Evolutionary conservation across 306 rosid genomes (phyloP), one percentile per base, ranked within the genome.

Genomic region (Malus fusca): DNA sequence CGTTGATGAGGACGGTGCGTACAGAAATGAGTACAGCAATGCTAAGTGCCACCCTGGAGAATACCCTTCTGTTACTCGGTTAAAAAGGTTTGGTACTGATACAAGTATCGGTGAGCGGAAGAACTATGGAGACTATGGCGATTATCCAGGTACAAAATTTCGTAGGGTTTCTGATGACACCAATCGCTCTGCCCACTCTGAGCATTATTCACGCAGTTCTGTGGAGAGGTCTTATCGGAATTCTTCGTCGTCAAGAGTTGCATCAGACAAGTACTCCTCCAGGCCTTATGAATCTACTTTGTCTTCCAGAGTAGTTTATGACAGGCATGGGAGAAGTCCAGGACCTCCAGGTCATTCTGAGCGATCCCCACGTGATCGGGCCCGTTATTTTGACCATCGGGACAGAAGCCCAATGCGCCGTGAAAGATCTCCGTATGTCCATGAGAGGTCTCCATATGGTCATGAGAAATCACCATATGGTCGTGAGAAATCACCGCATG

Each of bases 281-380:
- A 80, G 99, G 86, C 85, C 87, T 80, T 87, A 83, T 75, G 98
- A 92, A 58, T 75, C 97, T 77, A 86, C 90, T 83, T 58, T 83
- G 63, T 77, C 97, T 67, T 26, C 83, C 42, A 93, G 97, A 76
- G 84, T 82, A 68, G 87, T 79, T 75, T 88, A 83, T 82, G 95
- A 92, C 59, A 86, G 93, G 85, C 92, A 87, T 89, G 98, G 88
- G 23, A 87, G 86, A 75, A 92, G 97, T 80, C 98, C 98, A 77
- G 93, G 77, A 72, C 96, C 93, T 80, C 98, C 98, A 80, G 93
- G 79, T 76, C 96, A 85, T 87, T 80, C 89, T 79, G 99, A 95
- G 71, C 75, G 93, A 74, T 95, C 98, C 75, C 97, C 98, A 43
- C 93, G 81, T 25, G 99, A 92, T 58, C 79, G 90, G 77, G 71